Percentiles rank a stretch among this genome's conserved stretches.
Conservation (phyloP, 1,284 basidiomycete species). For the Leucoagaricus sp. region DNA sequence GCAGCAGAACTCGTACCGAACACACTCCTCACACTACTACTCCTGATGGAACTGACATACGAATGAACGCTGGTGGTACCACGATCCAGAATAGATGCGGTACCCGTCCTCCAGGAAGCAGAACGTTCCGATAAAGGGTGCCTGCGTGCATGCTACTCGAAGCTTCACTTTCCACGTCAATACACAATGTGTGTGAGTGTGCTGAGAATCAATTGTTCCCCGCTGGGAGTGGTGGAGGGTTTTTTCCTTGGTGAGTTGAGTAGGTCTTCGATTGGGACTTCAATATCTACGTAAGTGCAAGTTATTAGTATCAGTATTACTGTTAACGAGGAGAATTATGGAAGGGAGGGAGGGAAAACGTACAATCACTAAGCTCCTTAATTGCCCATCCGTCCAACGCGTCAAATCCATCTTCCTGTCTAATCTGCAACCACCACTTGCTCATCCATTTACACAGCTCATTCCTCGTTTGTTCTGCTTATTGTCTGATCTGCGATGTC, state of each 20-base stretch:
- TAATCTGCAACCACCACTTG: conserved; percentile 74
- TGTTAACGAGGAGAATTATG: conserved; percentile 13
- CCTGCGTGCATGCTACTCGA: conserved; percentile 48
- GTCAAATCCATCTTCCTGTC: conserved; percentile 81
- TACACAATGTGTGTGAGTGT: conserved; percentile 31
- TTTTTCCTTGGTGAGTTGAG: conserved; percentile 39
- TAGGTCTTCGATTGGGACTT: conserved; percentile 81
- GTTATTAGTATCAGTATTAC: conserved; percentile 6
- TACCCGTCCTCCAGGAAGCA: neutral
- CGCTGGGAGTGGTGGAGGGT: conserved; percentile 23
- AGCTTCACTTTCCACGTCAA: conserved; percentile 39
- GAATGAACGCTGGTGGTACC: no score
- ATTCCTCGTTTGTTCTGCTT: conserved; percentile 71
- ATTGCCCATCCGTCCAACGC: conserved; percentile 82
- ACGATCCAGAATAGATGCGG: conserved; percentile 16
- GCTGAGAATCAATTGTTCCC: conserved; percentile 28
- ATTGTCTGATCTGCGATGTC: conserved; percentile 60
- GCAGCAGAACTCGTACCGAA: conserved; percentile 16
- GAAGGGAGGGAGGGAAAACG: no score
- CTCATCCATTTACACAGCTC: conserved; percentile 70
- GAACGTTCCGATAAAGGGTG: conserved; percentile 51
- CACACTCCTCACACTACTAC: conserved; percentile 28
- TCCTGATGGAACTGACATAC: conserved; percentile 34
- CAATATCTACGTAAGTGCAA: conserved; percentile 62
- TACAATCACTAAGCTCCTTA: conserved; percentile 86